A percentile compares a stretch with the other conserved stretches of the same genome.
Evolutionary conservation across 2,329 filamentous ascomycete genomes (phyloP).

Genomic region (Xylaria sp.): DNA sequence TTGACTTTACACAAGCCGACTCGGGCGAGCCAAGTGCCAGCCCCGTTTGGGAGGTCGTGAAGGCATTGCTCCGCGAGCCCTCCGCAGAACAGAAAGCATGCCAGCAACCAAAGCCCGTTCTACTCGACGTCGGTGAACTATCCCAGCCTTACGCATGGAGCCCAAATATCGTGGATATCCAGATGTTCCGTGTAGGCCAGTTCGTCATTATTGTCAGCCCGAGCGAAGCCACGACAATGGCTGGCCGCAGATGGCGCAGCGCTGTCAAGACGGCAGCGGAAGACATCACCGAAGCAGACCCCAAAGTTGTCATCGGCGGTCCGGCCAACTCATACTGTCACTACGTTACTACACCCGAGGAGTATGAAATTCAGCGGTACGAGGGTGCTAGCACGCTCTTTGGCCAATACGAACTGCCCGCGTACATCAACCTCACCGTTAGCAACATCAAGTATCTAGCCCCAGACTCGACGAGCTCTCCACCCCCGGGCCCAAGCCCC

Average conservation of each 20-base stretch:
- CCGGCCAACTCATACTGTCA: slow-evolving; percentile 91
- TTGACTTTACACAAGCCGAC: slow-evolving; percentile 89
- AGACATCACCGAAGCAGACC: slow-evolving; percentile 59
- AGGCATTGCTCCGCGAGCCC: slow-evolving; percentile 76
- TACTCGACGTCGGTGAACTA: slow-evolving; percentile 86
- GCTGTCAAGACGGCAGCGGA: slow-evolving; percentile 67
- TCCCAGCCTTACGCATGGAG: slow-evolving; percentile 82
- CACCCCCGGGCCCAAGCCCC: slow-evolving; percentile 70
- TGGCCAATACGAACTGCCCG: slow-evolving; percentile 82
- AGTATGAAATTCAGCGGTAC: slow-evolving; percentile 87
- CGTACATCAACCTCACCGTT: slow-evolving; percentile 89
- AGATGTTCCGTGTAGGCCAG: slow-evolving; percentile 84
- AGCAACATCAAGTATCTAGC: slow-evolving; percentile 75
- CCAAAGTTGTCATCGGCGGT: slow-evolving; percentile 82
- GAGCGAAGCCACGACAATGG: slow-evolving; percentile 91
- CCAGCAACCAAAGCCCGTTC: slow-evolving; percentile 83
- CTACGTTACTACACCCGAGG: slow-evolving; percentile 81
- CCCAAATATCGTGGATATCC: slow-evolving; percentile 89
- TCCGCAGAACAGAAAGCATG: slow-evolving; percentile 76
- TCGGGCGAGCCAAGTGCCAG: slow-evolving; percentile 75
- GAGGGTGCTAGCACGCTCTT: slow-evolving; percentile 95
- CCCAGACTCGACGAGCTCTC: slow-evolving; percentile 56
- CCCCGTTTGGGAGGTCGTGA: slow-evolving; percentile 81
- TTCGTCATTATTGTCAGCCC: slow-evolving; percentile 86
- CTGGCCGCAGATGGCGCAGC: slow-evolving; percentile 84